These are phyloP conservation scores for Trifolium repens DNA, from an alignment of 306 rosid species.

Conservation along the genomic window DNA sequence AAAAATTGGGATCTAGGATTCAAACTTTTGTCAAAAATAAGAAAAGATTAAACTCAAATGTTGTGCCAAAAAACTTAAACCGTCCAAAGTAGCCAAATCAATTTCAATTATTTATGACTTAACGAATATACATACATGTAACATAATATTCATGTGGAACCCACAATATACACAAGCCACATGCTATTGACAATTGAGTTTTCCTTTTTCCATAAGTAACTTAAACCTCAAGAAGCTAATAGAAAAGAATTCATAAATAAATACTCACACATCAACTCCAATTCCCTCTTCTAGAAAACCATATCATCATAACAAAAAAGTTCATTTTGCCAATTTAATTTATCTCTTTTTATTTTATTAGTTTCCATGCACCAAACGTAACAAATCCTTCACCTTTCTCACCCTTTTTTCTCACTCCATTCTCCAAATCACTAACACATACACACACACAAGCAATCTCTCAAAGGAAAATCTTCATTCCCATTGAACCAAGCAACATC, in stretches of 20 bases:
- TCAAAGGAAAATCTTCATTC: constrained; percentile 2
- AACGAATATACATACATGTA: neutral
- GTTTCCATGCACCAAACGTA: constrained; percentile 63
- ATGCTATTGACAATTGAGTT: constrained; percentile 31
- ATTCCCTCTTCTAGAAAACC: constrained; percentile 20
- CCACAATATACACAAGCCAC: constrained; percentile 39
- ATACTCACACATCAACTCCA: neutral
- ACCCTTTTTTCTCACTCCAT: neutral
- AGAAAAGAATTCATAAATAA: neutral
- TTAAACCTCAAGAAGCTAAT: constrained; percentile 27
- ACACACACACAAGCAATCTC: neutral
- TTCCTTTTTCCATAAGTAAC: constrained; percentile 46
- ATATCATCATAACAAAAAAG: neutral
- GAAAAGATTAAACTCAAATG: constrained; percentile 1
- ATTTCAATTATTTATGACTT: neutral
- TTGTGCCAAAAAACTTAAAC: constrained; percentile 11
- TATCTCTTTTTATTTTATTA: constrained; percentile 6
- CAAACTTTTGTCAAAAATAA: neutral
- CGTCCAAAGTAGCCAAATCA: constrained; percentile 20
- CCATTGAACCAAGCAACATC: neutral
- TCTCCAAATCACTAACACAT: constrained; percentile 21
- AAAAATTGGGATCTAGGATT: neutral
- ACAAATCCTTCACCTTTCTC: constrained; percentile 33
- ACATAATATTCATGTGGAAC: constrained; percentile 37
- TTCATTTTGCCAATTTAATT: constrained; percentile 13